Conservation (phyloP, 768 basidiomycete genomes). For the Pisolithus marmoratus region DNA sequence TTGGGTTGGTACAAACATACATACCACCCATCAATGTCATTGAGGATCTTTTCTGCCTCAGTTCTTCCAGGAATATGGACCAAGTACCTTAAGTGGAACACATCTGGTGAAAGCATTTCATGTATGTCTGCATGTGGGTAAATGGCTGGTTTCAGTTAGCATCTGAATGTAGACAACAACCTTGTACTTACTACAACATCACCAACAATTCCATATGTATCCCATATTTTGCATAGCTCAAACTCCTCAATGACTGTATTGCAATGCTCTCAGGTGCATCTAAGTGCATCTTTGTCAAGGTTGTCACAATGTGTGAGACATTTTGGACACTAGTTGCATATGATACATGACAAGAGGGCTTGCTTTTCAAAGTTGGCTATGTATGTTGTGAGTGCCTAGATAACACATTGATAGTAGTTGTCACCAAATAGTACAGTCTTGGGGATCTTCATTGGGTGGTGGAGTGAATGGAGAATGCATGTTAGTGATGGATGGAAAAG, state of each 20-base stretch:
- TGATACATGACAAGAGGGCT: slow-evolving; percentile 10
- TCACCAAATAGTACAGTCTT: slow-evolving; percentile 13
- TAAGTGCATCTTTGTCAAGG: not conserved
- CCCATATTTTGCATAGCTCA: slow-evolving; percentile 15
- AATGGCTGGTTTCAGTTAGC: not conserved
- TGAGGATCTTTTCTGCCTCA: no score
- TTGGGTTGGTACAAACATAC: no score
- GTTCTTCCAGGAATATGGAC: no score
- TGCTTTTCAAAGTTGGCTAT: slow-evolving; percentile 19
- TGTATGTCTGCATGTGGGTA: slow-evolving; percentile 28
- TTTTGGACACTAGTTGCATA: slow-evolving; percentile 13
- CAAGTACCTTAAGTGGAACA: slow-evolving; percentile 34
- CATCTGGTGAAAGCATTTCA: slow-evolving; percentile 29
- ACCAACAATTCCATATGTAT: slow-evolving; percentile 6
- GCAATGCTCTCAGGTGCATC: slow-evolving; percentile 14
- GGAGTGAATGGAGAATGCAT: slow-evolving; percentile 9
- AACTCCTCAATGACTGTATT: slow-evolving; percentile 10
- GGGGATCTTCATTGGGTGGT: slow-evolving; percentile 9
- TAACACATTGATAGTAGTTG: slow-evolving; percentile 9
- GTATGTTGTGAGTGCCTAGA: slow-evolving; percentile 17
- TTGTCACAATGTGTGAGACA: not conserved
- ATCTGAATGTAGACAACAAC: not conserved
- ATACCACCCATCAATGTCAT: no score
- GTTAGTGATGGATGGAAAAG: no score
- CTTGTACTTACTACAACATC: not conserved